These are phyloP conservation scores for Cercospora canescens DNA, from an alignment of 2,329 filamentous ascomycete genomes.

Conservation along the genomic window DNA sequence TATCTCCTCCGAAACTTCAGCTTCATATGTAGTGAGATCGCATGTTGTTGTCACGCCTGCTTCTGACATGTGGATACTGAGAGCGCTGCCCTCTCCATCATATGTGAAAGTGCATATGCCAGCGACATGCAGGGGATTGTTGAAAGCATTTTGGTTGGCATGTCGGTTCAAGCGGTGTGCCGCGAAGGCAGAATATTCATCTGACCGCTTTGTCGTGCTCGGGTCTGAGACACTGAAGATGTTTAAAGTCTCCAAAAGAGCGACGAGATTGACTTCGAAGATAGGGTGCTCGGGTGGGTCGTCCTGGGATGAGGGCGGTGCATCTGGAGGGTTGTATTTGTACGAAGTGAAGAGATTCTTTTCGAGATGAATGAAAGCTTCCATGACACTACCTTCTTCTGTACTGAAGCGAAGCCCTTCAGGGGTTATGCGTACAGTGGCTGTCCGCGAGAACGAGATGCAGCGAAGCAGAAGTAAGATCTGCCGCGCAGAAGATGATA, in stretches of 20 bases:
- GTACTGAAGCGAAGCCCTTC: constrained; percentile 85
- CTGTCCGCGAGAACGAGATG: constrained; percentile 61
- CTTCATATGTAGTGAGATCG: constrained; percentile 77
- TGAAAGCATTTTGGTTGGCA: constrained; percentile 67
- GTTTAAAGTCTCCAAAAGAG: constrained; percentile 89
- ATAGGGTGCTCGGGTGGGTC: constrained; percentile 56
- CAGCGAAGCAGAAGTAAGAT: constrained; percentile 66
- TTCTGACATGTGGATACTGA: constrained; percentile 85
- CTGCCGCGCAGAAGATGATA: constrained; percentile 75
- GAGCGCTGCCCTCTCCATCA: constrained; percentile 68
- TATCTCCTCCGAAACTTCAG: constrained; percentile 65
- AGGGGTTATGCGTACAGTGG: constrained; percentile 74
- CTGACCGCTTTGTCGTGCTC: constrained; percentile 33
- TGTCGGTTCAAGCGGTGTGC: constrained; percentile 39
- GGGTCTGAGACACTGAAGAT: constrained; percentile 75
- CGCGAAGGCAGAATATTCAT: constrained; percentile 41
- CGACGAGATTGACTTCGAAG: constrained; percentile 84
- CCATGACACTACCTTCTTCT: constrained; percentile 86
- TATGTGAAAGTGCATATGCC: constrained; percentile 87
- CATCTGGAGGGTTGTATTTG: constrained; percentile 59
- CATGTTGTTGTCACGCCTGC: constrained; percentile 85
- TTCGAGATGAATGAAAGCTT: constrained; percentile 84
- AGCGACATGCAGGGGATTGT: constrained; percentile 77
- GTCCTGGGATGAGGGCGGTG: constrained; percentile 38
- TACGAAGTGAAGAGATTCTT: constrained; percentile 87